Evolutionary conservation across 2,329 filamentous ascomycete species (phyloP).

Genomic region (Pestalotiopsis sp.): DNA sequence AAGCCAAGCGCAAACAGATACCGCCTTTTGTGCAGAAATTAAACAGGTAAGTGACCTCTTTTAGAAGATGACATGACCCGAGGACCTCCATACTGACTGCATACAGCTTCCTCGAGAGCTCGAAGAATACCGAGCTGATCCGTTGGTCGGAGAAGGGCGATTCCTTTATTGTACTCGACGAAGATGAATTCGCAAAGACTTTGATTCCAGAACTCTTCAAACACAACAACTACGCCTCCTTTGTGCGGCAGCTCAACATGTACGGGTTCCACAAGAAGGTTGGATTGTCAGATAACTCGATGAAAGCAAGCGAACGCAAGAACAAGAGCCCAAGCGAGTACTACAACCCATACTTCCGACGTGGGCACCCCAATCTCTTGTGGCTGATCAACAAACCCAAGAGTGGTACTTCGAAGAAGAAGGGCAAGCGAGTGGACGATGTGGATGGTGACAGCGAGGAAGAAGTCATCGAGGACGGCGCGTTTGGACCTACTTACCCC

Average conservation of each 20-base stretch:
- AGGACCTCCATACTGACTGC: slow-evolving; percentile 7
- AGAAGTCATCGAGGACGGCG: slow-evolving; percentile 48
- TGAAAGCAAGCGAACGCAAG: slow-evolving; percentile 95
- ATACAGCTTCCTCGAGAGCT: slow-evolving; percentile 85
- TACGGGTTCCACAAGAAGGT: slow-evolving; percentile 98
- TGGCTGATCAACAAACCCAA: slow-evolving; percentile 98
- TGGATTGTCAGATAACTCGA: slow-evolving; percentile 92
- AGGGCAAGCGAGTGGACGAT: slow-evolving; percentile 62
- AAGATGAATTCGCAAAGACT: slow-evolving; percentile 96
- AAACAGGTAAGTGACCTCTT: slow-evolving; percentile 72
- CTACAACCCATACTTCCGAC: slow-evolving; percentile 93
- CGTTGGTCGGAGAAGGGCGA: slow-evolving; percentile 96
- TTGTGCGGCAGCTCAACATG: slow-evolving; percentile 94
- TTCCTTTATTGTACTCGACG: slow-evolving; percentile 94
- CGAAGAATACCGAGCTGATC: slow-evolving; percentile 91
- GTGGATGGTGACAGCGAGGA: slow-evolving; percentile 75
- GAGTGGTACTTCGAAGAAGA: slow-evolving; percentile 63
- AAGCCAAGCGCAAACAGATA: slow-evolving; percentile 91
- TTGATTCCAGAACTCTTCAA: slow-evolving; percentile 99
- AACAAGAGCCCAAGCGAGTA: slow-evolving; percentile 99
- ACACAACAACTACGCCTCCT: slow-evolving; percentile 97
- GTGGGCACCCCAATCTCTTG: slow-evolving; percentile 86
- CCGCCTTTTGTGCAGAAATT: slow-evolving; percentile 97
- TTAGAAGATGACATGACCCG: neutral
- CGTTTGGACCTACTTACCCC: slow-evolving; percentile 41